These are phyloP conservation scores for Cutaneotrichosporon sp. DNA, from an alignment of 1,284 basidiomycete species.

Conservation along the genomic window DNA sequence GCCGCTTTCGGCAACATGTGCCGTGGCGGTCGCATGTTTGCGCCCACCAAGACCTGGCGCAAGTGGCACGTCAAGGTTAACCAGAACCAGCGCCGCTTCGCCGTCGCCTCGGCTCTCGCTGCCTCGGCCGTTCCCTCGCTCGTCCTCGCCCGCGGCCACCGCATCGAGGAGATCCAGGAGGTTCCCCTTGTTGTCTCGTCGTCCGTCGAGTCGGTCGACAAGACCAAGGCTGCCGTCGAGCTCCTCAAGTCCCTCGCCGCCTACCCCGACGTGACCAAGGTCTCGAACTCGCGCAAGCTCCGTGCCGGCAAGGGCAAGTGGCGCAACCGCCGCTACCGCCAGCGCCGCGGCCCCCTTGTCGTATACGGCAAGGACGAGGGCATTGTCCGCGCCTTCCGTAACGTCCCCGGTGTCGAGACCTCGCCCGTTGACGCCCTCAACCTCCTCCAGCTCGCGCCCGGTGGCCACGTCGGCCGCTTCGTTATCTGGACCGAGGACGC, in stretches of 20 bases:
- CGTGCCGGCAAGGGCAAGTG: constrained; percentile 97
- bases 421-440: constrained; percentile 93
- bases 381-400: constrained; percentile 97
- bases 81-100: constrained; percentile 98
- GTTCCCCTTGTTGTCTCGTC: constrained; percentile 87
- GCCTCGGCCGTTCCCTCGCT: constrained; percentile 97
- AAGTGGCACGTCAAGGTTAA: constrained; percentile 99
- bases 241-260: constrained; percentile 87
- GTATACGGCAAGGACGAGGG: constrained; percentile 98
- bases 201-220: constrained; percentile 77
- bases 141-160: constrained; percentile 97
- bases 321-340: constrained; percentile 93
- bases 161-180: constrained; percentile 96
- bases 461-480: constrained; percentile 98
- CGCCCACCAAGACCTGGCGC: constrained; percentile 98
- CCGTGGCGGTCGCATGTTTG: constrained; percentile 99
- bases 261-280: constrained; percentile 93
- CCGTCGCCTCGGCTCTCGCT: constrained; percentile 94
- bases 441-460: constrained; percentile 97
- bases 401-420: constrained; percentile 96
- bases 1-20: constrained; percentile 99
- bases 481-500: constrained; percentile 99
- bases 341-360: constrained; percentile 94
- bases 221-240: constrained; percentile 96
- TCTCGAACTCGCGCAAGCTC: constrained; percentile 94